Conservation (phyloP, 345 rosid genomes). For the Pistacia atlantica region DNA sequence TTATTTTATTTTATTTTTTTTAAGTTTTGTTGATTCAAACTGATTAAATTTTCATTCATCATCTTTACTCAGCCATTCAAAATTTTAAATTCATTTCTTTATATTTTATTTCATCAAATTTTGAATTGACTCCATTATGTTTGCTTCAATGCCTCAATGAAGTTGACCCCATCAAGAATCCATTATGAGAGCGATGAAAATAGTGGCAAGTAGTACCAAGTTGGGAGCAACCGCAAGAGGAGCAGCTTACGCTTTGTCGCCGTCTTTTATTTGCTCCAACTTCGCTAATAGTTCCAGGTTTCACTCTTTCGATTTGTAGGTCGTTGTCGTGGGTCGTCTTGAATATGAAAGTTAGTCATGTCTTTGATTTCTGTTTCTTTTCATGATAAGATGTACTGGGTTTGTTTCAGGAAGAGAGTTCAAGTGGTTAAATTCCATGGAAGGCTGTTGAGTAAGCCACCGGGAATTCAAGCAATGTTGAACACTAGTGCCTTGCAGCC, state of each 20-base stretch:
- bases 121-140: not conserved
- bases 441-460: conserved; percentile 68
- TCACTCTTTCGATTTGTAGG: not conserved
- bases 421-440: conserved; percentile 16
- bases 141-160: not conserved
- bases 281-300: not conserved
- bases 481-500: conserved; percentile 60
- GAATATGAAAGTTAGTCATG: not conserved
- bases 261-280: not conserved
- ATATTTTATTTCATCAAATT: not conserved
- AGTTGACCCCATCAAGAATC: not conserved
- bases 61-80: too few species aligned
- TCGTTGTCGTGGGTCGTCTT: not conserved
- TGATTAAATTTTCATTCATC: not conserved
- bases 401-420: conserved; percentile 17
- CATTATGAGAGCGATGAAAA: not conserved
- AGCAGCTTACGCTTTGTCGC: not conserved
- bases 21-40: too few species aligned
- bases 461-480: conserved; percentile 65
- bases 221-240: not conserved
- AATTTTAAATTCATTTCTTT: not conserved
- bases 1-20: too few species aligned
- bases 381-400: not conserved
- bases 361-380: not conserved
- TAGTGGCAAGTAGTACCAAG: not conserved